phyloP scores from a whole-genome alignment of 2,329 filamentous ascomycete species.

The Eutypa lata region DNA sequence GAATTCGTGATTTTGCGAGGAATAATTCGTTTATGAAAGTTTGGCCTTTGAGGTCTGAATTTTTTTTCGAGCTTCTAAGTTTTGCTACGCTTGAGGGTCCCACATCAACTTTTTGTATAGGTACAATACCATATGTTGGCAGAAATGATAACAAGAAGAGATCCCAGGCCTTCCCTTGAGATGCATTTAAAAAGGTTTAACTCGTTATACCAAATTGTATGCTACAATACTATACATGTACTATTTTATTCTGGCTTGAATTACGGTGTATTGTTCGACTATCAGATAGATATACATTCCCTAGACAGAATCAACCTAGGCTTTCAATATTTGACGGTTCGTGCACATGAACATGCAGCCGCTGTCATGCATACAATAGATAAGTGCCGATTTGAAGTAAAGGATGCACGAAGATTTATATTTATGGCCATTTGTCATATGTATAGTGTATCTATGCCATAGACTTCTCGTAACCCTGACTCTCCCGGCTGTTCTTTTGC shows the following conservation, averaged over 20 bases:
- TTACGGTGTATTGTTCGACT: too few species aligned
- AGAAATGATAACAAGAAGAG: too few species aligned
- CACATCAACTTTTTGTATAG: neutral
- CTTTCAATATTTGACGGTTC: too few species aligned
- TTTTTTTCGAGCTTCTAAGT: neutral
- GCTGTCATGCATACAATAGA: neutral
- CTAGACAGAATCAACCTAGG: too few species aligned
- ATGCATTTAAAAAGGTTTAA: too few species aligned
- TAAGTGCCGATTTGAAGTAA: neutral
- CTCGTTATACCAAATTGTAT: too few species aligned
- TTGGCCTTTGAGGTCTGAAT: neutral
- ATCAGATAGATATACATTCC: too few species aligned
- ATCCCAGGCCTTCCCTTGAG: too few species aligned
- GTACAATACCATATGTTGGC: neutral
- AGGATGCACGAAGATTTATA: neutral
- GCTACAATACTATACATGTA: too few species aligned
- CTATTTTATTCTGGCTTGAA: too few species aligned
- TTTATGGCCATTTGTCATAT: slow-evolving; percentile 6
- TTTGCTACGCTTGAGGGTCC: neutral
- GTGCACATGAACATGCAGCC: too few species aligned
- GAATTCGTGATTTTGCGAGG: too few species aligned
- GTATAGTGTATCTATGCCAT: slow-evolving; percentile 31
- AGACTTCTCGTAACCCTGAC: slow-evolving; percentile 41
- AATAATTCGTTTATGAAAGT: neutral
- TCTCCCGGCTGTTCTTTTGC: slow-evolving; percentile 28